These are phyloP conservation scores for Neofusicoccum umdonicola DNA, from an alignment of 2,329 filamentous ascomycete genomes.

Conservation along the genomic window DNA sequence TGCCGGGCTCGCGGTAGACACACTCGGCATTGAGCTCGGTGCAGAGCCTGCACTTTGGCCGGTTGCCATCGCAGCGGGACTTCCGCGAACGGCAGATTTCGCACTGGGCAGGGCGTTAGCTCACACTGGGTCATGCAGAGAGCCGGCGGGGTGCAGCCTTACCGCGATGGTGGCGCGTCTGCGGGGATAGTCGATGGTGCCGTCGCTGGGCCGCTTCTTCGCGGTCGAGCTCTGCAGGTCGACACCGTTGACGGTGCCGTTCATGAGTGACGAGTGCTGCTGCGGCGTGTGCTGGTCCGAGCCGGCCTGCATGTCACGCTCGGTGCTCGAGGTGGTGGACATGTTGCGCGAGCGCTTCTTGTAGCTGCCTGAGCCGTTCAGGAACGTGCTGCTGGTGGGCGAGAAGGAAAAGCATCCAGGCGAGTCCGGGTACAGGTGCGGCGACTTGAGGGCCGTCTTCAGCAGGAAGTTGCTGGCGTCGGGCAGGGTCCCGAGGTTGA, in stretches of 20 bases:
- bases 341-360: slow-evolving; percentile 41
- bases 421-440: slow-evolving; percentile 36
- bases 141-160: slow-evolving; percentile 12
- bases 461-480: slow-evolving; percentile 37
- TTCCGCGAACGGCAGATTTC: slow-evolving; percentile 79
- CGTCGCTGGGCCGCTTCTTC: slow-evolving; percentile 40
- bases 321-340: slow-evolving; percentile 42
- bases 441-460: slow-evolving; percentile 38
- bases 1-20: slow-evolving; percentile 79
- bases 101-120: slow-evolving; percentile 56
- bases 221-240: slow-evolving; percentile 32
- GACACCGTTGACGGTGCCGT: slow-evolving; percentile 29
- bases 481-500: slow-evolving; percentile 39
- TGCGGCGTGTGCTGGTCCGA: not conserved
- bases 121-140: not conserved
- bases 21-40: slow-evolving; percentile 79
- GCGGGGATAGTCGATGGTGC: slow-evolving; percentile 43
- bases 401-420: slow-evolving; percentile 30
- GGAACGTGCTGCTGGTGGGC: slow-evolving; percentile 27
- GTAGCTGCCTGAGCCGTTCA: slow-evolving; percentile 23
- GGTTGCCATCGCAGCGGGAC: slow-evolving; percentile 73
- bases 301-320: slow-evolving; percentile 35
- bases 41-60: slow-evolving; percentile 82
- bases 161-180: slow-evolving; percentile 43
- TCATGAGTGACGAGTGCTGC: slow-evolving; percentile 18